Evolutionary conservation across 2,329 filamentous ascomycete species (phyloP), one percentile per base, ranked within the genome.

Genomic region (Phialocephala sp.): DNA sequence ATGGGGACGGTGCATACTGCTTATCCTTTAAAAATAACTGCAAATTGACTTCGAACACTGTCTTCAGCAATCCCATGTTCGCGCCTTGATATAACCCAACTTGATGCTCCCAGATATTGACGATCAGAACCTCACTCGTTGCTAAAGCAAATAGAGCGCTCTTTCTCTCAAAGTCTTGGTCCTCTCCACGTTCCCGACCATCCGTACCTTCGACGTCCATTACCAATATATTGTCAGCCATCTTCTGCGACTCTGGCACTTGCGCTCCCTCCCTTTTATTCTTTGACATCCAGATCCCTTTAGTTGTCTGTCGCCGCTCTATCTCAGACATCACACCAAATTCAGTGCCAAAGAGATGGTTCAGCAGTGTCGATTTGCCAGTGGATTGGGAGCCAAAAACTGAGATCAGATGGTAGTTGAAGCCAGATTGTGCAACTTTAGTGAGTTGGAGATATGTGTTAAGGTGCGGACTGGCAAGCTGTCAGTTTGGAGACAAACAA

Each of bases 151-250:
- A 99, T 22, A 99, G 86, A 27, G 95, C 95, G 79, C 94, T 97
- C 83, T 99, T 99, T 76, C 95, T 87, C 85, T 99, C 95, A 79
- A 99, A 99, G 77, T 99, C 95, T 79, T 99, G 95, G 77, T 99
- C 95, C 79, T 99, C 95, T 70, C 95, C 95, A 71, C 95, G 87
- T 82, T 99, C 95, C 72, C 95, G 89, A 60, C 95, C 95, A 78
- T 99, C 95, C 12, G 95, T 98, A 72, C 95, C 95, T 80, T 99
- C 95, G 52, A 99, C 95, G 76, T 99, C 95, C 95, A 99, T 99
- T 73, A 99, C 95, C 69, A 99, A 83, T 74, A 99, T 97, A 79
- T 99, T 99, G 75, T 97, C 93, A 62, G 94, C 94, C 93, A 98
- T 97, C 70, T 83, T 83, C 70, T 81, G 80, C 58, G 78, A 80